These are phyloP conservation scores for Candida alai DNA, from an alignment of 805 yeast species.

Conservation along the genomic window DNA sequence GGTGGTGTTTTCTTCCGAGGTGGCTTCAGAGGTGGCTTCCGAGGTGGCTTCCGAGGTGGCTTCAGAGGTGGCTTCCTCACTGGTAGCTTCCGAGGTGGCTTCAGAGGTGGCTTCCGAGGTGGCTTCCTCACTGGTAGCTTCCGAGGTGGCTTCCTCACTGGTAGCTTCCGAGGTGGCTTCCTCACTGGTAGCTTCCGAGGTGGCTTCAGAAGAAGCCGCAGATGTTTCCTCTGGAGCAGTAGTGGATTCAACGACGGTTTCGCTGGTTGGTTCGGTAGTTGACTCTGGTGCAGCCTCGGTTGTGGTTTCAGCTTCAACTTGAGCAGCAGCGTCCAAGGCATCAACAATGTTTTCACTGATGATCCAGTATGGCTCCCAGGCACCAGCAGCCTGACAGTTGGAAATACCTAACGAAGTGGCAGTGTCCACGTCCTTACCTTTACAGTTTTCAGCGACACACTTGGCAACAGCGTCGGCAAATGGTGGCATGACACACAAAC, in stretches of 20 bases:
- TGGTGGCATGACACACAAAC: conserved; percentile 40
- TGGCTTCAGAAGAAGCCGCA: conserved; percentile 5
- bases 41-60: no score
- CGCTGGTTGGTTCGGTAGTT: conserved; percentile 5
- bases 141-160: no score
- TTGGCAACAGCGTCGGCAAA: conserved; percentile 31
- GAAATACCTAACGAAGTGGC: conserved; percentile 30
- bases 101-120: no score
- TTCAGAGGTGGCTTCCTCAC: no score
- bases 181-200: conserved; percentile 6
- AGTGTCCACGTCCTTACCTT: conserved; percentile 25
- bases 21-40: no score
- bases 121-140: no score
- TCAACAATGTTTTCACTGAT: conserved; percentile 20
- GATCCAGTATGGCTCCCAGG: conserved; percentile 31
- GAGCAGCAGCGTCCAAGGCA: conserved; percentile 26
- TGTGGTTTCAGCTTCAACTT: conserved; percentile 14
- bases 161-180: conserved; percentile 5
- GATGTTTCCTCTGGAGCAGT: conserved; percentile 9
- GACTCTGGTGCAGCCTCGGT: conserved; percentile 3
- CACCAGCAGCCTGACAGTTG: conserved; percentile 32
- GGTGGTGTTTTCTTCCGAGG: no score
- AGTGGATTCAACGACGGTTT: conserved; percentile 12
- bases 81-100: no score
- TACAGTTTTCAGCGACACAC: conserved; percentile 37